Percentiles rank a stretch among this genome's conserved stretches.
Conservation (phyloP, 805 yeast species). For the Candida yuanshanica region DNA sequence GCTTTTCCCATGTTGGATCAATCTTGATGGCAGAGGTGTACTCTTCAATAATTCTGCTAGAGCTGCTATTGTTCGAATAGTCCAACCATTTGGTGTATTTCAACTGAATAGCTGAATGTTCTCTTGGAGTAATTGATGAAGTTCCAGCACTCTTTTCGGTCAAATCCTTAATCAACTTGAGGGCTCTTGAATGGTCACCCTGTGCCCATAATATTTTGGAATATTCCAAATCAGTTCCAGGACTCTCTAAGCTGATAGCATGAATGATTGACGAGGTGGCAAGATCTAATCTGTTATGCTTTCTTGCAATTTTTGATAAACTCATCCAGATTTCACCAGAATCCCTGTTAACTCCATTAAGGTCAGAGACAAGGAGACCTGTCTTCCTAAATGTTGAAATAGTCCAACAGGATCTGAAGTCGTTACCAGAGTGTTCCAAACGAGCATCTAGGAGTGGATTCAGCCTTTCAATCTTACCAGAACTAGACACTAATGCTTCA, state of each 20-base stretch:
- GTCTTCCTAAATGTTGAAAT: conserved; percentile 55
- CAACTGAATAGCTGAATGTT: conserved; percentile 45
- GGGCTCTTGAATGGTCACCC: conserved; percentile 82
- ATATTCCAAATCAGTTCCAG: conserved; percentile 62
- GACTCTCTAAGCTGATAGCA: conserved; percentile 35
- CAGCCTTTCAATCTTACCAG: conserved; percentile 1
- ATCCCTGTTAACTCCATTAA: conserved; percentile 22
- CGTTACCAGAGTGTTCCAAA: conserved; percentile 36
- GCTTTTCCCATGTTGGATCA: conserved; percentile 64
- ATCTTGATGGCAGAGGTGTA: conserved; percentile 54
- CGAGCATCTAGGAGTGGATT: conserved; percentile 17
- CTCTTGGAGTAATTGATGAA: conserved; percentile 17
- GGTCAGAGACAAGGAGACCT: conserved; percentile 28
- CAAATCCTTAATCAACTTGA: conserved; percentile 51
- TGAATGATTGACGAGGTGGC: conserved; percentile 64
- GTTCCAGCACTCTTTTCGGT: conserved; percentile 10
- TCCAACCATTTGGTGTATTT: conserved; percentile 88
- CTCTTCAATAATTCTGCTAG: conserved; percentile 64
- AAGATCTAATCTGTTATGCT: conserved; percentile 62
- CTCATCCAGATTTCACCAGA: conserved; percentile 49
- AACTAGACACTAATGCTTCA: conserved; percentile 19
- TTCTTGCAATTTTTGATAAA: conserved; percentile 61
- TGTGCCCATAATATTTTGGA: conserved; percentile 84
- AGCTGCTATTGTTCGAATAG: conserved; percentile 73
- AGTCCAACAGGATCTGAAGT: conserved; percentile 55